These are phyloP conservation scores for Aechmea fasciata DNA, from an alignment of 176 grass and related monocot species.

Conservation along the genomic window DNA sequence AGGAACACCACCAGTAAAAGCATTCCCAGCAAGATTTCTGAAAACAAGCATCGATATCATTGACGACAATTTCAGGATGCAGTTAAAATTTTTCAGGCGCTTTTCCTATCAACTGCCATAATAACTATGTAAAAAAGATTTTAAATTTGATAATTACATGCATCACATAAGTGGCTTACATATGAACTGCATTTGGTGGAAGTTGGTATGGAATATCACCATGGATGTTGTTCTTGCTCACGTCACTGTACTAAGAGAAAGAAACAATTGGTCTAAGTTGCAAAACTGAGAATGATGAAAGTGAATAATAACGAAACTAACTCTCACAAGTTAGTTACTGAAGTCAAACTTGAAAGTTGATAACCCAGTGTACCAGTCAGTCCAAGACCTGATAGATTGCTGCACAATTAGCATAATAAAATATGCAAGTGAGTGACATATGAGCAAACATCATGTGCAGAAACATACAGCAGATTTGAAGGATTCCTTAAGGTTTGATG, in stretches of 20 bases:
- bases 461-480: not conserved
- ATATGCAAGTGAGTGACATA: conserved; percentile 13
- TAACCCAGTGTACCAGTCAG: conserved; percentile 67
- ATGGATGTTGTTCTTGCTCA: conserved; percentile 85
- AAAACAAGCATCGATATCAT: conserved; percentile 6
- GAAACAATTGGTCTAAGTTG: conserved; percentile 56
- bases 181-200: conserved; percentile 63
- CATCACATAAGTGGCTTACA: conserved; percentile 43
- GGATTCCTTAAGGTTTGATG: not conserved
- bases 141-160: conserved; percentile 7
- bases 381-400: conserved; percentile 61
- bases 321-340: conserved; percentile 96
- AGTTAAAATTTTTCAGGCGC: conserved; percentile 3
- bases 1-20: conserved; percentile 65
- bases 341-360: conserved; percentile 70
- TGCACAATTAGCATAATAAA: conserved; percentile 33
- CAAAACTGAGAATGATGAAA: conserved; percentile 27
- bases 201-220: conserved; percentile 85
- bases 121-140: not conserved
- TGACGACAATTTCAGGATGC: conserved; percentile 4
- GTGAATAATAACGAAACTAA: conserved; percentile 20
- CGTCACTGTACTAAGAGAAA: conserved; percentile 84
- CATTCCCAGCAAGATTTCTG: conserved; percentile 76
- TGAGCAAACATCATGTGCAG: not conserved
- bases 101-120: not conserved